Evolutionary conservation across 352 stramenopile species (phyloP).

Genomic region (Phytophthora kernoviae): DNA sequence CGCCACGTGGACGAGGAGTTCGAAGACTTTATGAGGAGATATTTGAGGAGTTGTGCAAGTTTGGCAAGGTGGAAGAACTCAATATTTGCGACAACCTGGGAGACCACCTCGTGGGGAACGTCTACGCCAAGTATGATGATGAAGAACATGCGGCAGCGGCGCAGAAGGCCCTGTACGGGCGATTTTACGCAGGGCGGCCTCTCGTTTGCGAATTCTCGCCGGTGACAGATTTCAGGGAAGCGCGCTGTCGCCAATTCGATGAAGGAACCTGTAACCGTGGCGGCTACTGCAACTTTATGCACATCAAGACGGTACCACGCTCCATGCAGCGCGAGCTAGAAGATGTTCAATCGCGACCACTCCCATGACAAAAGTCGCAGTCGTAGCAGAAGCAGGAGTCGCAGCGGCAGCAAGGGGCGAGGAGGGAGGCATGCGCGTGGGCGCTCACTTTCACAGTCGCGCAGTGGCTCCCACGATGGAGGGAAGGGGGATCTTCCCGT

Average conservation of each 20-base stretch:
- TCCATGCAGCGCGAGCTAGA: slow-evolving; percentile 86
- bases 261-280: slow-evolving; percentile 97
- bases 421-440: slow-evolving; percentile 35
- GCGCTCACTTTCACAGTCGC: slow-evolving; percentile 30
- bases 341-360: slow-evolving; percentile 77
- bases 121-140: slow-evolving; percentile 99
- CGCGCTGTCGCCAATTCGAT: slow-evolving; percentile 98
- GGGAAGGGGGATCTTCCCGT: slow-evolving; percentile 45
- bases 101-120: slow-evolving; percentile 99
- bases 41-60: slow-evolving; percentile 99
- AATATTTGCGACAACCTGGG: slow-evolving; percentile 99
- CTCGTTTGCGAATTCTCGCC: slow-evolving; percentile 98
- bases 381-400: slow-evolving; percentile 52
- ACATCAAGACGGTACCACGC: slow-evolving; percentile 93
- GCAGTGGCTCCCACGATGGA: slow-evolving; percentile 53
- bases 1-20: slow-evolving; percentile 96
- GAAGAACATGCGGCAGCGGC: slow-evolving; percentile 98
- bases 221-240: slow-evolving; percentile 98
- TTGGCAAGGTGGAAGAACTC: slow-evolving; percentile 97
- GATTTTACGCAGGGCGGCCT: slow-evolving; percentile 96
- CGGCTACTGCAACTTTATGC: slow-evolving; percentile 99
- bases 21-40: slow-evolving; percentile 97
- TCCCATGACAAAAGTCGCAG: slow-evolving; percentile 48
- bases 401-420: slow-evolving; percentile 48
- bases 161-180: slow-evolving; percentile 95